Evolutionary conservation across 306 rosid genomes (phyloP).

Genomic region (Ormosia semicastrata): DNA sequence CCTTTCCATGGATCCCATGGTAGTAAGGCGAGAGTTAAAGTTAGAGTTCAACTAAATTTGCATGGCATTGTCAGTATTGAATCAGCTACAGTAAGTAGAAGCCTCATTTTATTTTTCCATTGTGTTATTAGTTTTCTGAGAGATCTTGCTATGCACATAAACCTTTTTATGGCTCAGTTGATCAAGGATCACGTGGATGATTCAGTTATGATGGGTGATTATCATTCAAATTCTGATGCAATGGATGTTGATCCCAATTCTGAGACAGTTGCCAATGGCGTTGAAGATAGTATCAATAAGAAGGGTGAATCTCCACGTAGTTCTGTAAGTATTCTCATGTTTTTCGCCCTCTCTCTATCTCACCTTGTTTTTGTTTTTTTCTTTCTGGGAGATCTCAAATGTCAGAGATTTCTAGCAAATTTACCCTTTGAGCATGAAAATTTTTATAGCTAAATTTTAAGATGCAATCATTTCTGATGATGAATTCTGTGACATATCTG

Average conservation of each 20-base stretch:
- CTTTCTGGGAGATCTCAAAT: background rate
- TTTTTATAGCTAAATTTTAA: background rate
- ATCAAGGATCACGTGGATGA: conserved; percentile 57
- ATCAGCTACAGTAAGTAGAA: conserved; percentile 74
- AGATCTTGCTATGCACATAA: conserved; percentile 24
- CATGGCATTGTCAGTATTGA: conserved; percentile 82
- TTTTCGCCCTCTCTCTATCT: background rate
- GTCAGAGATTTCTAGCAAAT: background rate
- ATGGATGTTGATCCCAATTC: conserved; percentile 60
- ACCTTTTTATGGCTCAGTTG: conserved; percentile 53
- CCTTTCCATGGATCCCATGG: conserved; percentile 65
- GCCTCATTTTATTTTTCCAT: conserved; percentile 10
- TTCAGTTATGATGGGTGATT: conserved; percentile 32
- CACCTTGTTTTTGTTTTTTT: background rate
- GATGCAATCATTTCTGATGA: background rate
- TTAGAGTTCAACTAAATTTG: conserved; percentile 68
- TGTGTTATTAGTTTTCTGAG: conserved; percentile 20
- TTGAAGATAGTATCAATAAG: conserved; percentile 38
- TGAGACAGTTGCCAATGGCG: conserved; percentile 57
- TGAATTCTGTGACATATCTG: conserved; percentile 12
- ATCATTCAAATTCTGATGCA: conserved; percentile 44
- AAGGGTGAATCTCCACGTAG: conserved; percentile 49
- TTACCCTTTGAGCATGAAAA: background rate
- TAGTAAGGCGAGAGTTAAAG: conserved; percentile 70
- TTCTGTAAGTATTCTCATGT: conserved; percentile 47